These are phyloP conservation scores for Calocybe indica DNA, from an alignment of 768 basidiomycete species.

Conservation along the genomic window DNA sequence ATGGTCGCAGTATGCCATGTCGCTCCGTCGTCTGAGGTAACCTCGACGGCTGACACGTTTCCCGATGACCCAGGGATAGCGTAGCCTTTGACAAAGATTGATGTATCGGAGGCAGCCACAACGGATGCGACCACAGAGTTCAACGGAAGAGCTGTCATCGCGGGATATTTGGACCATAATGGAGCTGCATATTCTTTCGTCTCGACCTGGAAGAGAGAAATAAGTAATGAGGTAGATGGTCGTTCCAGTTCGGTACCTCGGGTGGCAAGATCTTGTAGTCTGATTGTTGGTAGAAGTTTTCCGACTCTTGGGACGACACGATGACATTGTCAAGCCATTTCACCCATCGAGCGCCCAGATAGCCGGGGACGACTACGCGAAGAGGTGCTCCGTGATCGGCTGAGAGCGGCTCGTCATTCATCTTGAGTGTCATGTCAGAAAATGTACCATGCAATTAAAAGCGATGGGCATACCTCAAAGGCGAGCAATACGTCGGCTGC, in stretches of 20 bases:
- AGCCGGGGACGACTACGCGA: conserved; percentile 64
- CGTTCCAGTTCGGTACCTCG: conserved; percentile 18
- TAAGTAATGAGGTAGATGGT: conserved; percentile 4
- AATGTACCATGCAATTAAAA: not conserved
- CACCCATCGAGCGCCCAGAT: conserved; percentile 66
- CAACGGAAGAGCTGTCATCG: conserved; percentile 52
- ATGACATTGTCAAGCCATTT: conserved; percentile 68
- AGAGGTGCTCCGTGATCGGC: conserved; percentile 62
- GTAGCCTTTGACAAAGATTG: conserved; percentile 48
- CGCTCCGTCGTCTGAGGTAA: conserved; percentile 45
- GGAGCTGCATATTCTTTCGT: conserved; percentile 36
- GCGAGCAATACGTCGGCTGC: conserved; percentile 54
- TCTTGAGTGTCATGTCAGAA: conserved; percentile 29
- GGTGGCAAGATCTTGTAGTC: conserved; percentile 66
- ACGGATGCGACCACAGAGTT: conserved; percentile 55
- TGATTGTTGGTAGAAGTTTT: conserved; percentile 66
- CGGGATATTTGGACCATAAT: conserved; percentile 50
- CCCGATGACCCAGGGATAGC: conserved; percentile 41
- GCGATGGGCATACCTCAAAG: conserved; percentile 38
- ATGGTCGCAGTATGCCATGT: conserved; percentile 47
- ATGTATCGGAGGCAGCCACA: conserved; percentile 22
- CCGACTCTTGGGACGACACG: conserved; percentile 48
- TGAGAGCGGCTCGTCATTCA: conserved; percentile 56
- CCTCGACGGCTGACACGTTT: conserved; percentile 42
- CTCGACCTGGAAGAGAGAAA: conserved; percentile 28